A percentile compares a stretch with the other conserved stretches of the same genome.
Evolutionary conservation across 2,329 filamentous ascomycete genomes (phyloP).

Genomic region (Ophiocordyceps sinensis): DNA sequence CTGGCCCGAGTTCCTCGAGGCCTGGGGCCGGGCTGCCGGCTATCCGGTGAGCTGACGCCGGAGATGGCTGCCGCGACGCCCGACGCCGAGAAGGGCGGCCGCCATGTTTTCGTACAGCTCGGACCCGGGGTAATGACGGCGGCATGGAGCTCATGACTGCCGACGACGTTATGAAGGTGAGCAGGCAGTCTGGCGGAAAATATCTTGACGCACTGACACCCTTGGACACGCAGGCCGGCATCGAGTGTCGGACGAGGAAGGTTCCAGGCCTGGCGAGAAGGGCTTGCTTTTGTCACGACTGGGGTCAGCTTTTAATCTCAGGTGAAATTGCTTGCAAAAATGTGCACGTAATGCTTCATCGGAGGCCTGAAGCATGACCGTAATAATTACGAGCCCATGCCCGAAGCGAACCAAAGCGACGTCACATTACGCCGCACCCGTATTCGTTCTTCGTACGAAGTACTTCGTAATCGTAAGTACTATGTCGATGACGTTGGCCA

Average conservation of each 20-base stretch:
- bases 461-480: no score
- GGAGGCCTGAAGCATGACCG: no score
- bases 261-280: no score
- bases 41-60: constrained; percentile 18
- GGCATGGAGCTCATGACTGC: constrained; percentile 27
- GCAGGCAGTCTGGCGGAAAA: constrained; percentile 1
- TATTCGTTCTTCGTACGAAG: no score
- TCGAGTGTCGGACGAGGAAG: constrained; percentile 28
- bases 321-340: no score
- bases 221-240: constrained; percentile 18
- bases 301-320: no score
- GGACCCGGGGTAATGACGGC: constrained; percentile 34
- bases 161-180: constrained; percentile 27
- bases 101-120: constrained; percentile 32
- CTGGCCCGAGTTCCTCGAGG: constrained; percentile 29
- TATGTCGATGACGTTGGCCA: no score
- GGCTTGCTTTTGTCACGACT: no score
- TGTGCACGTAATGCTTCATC: no score
- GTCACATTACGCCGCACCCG: no score
- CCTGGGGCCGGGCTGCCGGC: constrained; percentile 24
- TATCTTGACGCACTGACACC: neutral
- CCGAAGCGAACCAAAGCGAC: no score
- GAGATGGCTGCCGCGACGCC: constrained; percentile 22
- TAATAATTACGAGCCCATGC: no score
- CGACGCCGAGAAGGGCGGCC: constrained; percentile 24